These are phyloP conservation scores for Pisolithus microcarpus DNA, from an alignment of 768 basidiomycete genomes.

Conservation along the genomic window DNA sequence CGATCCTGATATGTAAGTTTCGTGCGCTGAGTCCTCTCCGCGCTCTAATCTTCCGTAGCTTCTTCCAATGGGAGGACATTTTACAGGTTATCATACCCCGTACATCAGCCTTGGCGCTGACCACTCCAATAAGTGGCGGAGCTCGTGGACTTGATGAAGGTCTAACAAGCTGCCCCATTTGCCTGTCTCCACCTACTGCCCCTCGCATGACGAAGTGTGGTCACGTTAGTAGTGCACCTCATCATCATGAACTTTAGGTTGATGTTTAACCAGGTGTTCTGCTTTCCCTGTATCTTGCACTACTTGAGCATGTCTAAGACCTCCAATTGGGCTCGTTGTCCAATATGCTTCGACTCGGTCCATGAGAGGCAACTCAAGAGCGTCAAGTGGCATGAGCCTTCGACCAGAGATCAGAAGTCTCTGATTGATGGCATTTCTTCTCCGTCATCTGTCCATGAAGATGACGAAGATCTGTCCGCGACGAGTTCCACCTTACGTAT, in stretches of 20 bases:
- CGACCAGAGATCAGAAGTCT: slow-evolving; percentile 23
- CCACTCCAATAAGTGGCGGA: slow-evolving; percentile 38
- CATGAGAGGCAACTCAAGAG: slow-evolving; percentile 85
- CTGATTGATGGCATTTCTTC: slow-evolving; percentile 34
- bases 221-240: slow-evolving; percentile 59
- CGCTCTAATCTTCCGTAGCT: slow-evolving; percentile 38
- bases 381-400: slow-evolving; percentile 82
- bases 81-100: slow-evolving; percentile 91
- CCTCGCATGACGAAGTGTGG: slow-evolving; percentile 96
- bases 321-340: slow-evolving; percentile 84
- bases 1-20: slow-evolving; percentile 88
- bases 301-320: slow-evolving; percentile 80
- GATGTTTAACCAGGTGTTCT: slow-evolving; percentile 63
- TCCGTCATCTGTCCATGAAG: slow-evolving; percentile 33
- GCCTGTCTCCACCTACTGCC: slow-evolving; percentile 82
- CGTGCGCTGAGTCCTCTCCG: not conserved
- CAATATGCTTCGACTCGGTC: slow-evolving; percentile 93
- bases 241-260: slow-evolving; percentile 4
- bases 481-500: slow-evolving; percentile 64
- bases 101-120: slow-evolving; percentile 64
- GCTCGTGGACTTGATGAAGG: slow-evolving; percentile 45
- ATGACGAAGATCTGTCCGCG: slow-evolving; percentile 35
- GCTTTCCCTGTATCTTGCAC: slow-evolving; percentile 90
- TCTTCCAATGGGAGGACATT: slow-evolving; percentile 94
- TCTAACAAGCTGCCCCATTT: slow-evolving; percentile 84